Evolutionary conservation across 805 yeast genomes (phyloP).

Genomic region (Metschnikowia orientalis): DNA sequence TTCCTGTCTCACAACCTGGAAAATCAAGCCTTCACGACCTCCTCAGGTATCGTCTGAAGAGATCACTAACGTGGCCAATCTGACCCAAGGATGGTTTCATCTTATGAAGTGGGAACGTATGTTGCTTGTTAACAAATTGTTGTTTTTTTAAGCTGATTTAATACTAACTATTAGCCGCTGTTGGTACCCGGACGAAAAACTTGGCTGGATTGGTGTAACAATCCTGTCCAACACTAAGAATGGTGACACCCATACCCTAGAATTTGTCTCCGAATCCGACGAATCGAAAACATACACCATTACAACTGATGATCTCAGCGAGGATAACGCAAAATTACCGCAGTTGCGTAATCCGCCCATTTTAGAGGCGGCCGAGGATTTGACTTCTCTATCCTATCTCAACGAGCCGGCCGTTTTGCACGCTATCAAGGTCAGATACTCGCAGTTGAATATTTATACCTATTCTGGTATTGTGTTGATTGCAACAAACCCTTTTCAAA

Average conservation of each 20-base stretch:
- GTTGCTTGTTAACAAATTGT: constrained; percentile 4
- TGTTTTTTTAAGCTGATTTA: too few species aligned
- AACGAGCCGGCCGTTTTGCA: constrained; percentile 96
- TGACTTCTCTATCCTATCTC: constrained; percentile 84
- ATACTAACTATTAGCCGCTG: constrained; percentile 43
- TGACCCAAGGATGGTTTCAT: constrained; percentile 16
- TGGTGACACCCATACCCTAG: constrained; percentile 44
- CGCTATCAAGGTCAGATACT: constrained; percentile 84
- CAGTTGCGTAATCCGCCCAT: constrained; percentile 87
- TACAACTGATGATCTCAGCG: constrained; percentile 46
- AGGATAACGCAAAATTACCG: constrained; percentile 59
- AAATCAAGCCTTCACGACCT: too few species aligned
- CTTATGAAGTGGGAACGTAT: constrained; percentile 39
- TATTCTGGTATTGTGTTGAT: constrained; percentile 95
- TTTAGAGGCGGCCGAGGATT: constrained; percentile 89
- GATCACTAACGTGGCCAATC: too few species aligned
- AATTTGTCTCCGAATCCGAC: constrained; percentile 51
- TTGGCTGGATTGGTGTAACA: constrained; percentile 74
- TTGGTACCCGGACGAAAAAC: constrained; percentile 72
- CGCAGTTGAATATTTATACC: constrained; percentile 88
- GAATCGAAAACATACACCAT: constrained; percentile 39
- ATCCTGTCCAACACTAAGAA: constrained; percentile 43
- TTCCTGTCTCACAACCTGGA: too few species aligned
- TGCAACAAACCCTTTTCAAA: constrained; percentile 93
- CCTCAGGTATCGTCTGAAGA: too few species aligned